phyloP scores from a whole-genome alignment of 2,329 filamentous ascomycete species.

The Blumeria hordei region DNA sequence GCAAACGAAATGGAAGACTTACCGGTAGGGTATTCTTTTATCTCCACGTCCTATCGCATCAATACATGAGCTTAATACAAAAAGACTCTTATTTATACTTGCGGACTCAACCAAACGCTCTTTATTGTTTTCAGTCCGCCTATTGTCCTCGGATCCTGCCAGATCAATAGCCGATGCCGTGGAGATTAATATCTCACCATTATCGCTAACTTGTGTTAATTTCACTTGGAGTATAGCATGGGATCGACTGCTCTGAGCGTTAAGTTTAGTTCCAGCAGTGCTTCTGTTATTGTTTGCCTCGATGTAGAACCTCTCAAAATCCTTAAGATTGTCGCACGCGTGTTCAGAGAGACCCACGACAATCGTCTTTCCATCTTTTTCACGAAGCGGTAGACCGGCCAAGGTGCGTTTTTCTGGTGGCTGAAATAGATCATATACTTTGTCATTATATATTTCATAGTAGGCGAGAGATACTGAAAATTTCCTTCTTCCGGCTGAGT shows the following conservation, averaged over 20 bases:
- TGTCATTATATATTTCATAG: conserved; percentile 95
- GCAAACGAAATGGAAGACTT: not conserved
- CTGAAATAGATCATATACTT: conserved; percentile 78
- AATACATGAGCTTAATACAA: conserved; percentile 83
- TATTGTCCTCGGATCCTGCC: conserved; percentile 86
- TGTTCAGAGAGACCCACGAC: conserved; percentile 71
- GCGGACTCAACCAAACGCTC: conserved; percentile 85
- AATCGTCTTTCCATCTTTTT: conserved; percentile 67
- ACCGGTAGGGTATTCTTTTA: conserved; percentile 53
- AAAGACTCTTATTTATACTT: conserved; percentile 92
- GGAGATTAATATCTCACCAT: conserved; percentile 41
- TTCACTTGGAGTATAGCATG: conserved; percentile 85
- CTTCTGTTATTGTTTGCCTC: conserved; percentile 79
- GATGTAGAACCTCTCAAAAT: conserved; percentile 76
- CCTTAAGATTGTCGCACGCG: conserved; percentile 60
- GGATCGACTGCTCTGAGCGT: conserved; percentile 71
- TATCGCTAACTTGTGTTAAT: conserved; percentile 48
- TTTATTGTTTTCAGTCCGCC: conserved; percentile 79
- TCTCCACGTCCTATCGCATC: conserved; percentile 65
- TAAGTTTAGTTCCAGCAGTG: conserved; percentile 76
- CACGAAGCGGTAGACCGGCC: conserved; percentile 56
- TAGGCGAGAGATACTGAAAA: conserved; percentile 65
- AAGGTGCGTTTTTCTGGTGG: conserved; percentile 56
- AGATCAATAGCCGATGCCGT: conserved; percentile 85
- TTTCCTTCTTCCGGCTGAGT: conserved; percentile 41